Evolutionary conservation across 139 green algal genomes (phyloP), one percentile per base, ranked within the genome.

Genomic region (Nannochloris sp.): DNA sequence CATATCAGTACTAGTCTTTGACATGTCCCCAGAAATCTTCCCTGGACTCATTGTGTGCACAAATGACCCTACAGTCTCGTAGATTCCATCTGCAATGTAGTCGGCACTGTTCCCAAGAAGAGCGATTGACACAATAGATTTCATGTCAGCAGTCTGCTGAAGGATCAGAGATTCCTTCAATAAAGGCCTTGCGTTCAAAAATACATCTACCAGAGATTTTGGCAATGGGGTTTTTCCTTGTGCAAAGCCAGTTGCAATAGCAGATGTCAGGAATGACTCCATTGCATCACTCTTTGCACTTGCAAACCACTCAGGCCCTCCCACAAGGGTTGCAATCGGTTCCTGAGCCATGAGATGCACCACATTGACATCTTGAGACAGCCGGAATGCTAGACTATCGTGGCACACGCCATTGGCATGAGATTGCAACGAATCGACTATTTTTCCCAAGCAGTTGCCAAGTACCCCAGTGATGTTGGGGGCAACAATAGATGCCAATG

Each of bases 311-410:
- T 73, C 66, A 21, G 71, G 65, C 11, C 71, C 48, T 16, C 63
- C 61, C 64, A 83, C 70, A 54, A 85, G 78, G 29, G 56, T 21
- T 1, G 83, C 83, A 18, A 81, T 70, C 8, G 82, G 67, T 72
- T 90, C 82, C 24, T 64, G 50, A 12, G 70, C 83, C 83, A 90
- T 89, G 14, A 76, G 57, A 48, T 58, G 46, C n/a, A 65, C 72
- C 56, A 83, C 31, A 15, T 60, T 49, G 23, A 64, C 40, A 36
- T 64, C 68, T 21, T 55, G 57, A 11, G 73, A 66, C 31, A 82
- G 72, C 2, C 7, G 44, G 5, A 50, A 56, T 2, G 57, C 66
- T 7, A 48, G n/a, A 57, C 18, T 40, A 31, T 40, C 57, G 10
- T 51, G 67, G 53, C 70, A 19, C 44, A 68, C 15, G 2, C 3